Evolutionary conservation across 345 rosid species (phyloP), one percentile per base, ranked within the genome.

Genomic region (Barbarea vulgaris): DNA sequence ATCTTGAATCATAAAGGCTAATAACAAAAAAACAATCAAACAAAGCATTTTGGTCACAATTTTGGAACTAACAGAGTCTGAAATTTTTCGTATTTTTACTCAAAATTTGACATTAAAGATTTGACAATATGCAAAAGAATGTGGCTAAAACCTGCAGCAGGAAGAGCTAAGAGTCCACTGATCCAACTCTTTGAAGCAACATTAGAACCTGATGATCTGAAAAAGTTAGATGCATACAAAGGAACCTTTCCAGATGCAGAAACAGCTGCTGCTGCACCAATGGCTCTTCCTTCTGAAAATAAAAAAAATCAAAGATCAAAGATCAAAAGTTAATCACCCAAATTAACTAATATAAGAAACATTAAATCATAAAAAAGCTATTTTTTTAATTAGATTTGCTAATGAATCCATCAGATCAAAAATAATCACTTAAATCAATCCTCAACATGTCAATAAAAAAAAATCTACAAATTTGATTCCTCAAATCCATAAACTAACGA

Each of bases 1-100:
- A 37, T 95, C 97, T 81, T 89, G 97, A 71, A 95, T 81, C 94
- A 85, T 87, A 77, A 76, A 89, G 61, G 84, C 99, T 95, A 67
- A 67, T 78, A 79, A n/a, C n/a, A 65, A 28, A 72, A 4, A 70
- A 3, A 64, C 34, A 65, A 42, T 37, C 18, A 55, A 58, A 42
- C 41, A 80, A 60, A 31, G 1, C 42, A 33, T 30, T 39, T n/a
- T n/a, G n/a, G n/a, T n/a, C n/a, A n/a, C n/a, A n/a, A n/a, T n/a
- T n/a, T 39, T 13, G n/a, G 19, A 17, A 50, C 39, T 73, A 7
- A 44, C 12, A 4, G 2, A 56, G 48, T 33, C 24, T 18, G 19
- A 66, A 44, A 55, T 3, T 53, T 15, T 19, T 52, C 42, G 3
- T 53, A 36, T 60, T 28, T 28, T 34, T 18, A 56, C 0, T 3